Conservation (phyloP, 2,329 filamentous ascomycete species). For the Diplodia seriata region DNA sequence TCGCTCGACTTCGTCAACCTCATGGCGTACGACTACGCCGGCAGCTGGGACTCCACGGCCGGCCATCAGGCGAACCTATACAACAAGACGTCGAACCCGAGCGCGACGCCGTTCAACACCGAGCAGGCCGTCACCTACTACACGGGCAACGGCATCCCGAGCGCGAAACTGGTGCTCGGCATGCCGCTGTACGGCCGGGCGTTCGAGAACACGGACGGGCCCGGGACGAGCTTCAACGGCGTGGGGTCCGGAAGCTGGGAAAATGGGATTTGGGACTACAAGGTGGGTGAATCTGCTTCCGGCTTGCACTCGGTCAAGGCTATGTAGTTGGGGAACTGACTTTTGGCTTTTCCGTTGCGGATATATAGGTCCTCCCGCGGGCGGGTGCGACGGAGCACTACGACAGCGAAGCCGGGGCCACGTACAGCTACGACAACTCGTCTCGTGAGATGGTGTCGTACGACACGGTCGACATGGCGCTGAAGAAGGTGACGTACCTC, state of each 20-base stretch:
- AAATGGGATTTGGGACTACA: constrained; percentile 86
- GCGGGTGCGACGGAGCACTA: constrained; percentile 68
- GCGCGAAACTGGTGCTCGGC: constrained; percentile 81
- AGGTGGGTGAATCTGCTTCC: constrained; percentile 46
- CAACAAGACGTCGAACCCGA: constrained; percentile 62
- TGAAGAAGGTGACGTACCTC: constrained; percentile 75
- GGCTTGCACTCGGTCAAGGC: neutral
- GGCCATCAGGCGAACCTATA: constrained; percentile 86
- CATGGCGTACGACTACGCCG: constrained; percentile 67
- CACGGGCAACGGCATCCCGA: constrained; percentile 64
- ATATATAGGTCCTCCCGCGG: constrained; percentile 71
- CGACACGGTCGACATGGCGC: constrained; percentile 70
- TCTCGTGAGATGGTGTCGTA: constrained; percentile 77
- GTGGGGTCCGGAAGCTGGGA: constrained; percentile 85
- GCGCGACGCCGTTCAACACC: constrained; percentile 79
- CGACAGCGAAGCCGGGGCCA: constrained; percentile 71
- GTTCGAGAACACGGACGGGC: constrained; percentile 79
- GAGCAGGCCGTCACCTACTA: constrained; percentile 75
- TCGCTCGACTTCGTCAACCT: constrained; percentile 59
- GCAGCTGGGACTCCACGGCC: constrained; percentile 75
- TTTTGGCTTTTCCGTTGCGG: neutral
- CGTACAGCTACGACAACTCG: constrained; percentile 74
- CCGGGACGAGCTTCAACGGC: constrained; percentile 72
- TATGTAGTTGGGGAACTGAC: neutral
- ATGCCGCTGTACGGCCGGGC: constrained; percentile 93